Evolutionary conservation across 352 stramenopile genomes (phyloP).

Genomic region (Phytophthora boehmeriae): DNA sequence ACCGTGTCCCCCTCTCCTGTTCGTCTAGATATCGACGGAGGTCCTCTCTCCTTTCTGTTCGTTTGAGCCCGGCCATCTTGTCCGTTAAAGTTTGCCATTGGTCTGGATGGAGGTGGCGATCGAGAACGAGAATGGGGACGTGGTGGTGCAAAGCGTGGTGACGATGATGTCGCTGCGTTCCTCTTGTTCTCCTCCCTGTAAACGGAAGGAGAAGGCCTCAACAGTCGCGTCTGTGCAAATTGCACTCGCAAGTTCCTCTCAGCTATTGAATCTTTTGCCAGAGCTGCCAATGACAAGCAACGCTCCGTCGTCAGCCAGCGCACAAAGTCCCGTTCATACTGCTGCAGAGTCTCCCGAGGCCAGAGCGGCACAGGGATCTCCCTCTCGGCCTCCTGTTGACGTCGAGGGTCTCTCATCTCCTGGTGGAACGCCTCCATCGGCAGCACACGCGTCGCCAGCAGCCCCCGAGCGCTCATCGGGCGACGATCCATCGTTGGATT

Average conservation of each 20-base stretch:
- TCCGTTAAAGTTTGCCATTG: not conserved
- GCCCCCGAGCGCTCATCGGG: constrained; percentile 12
- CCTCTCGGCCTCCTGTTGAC: not conserved
- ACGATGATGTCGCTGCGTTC: not conserved
- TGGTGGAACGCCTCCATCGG: constrained; percentile 28
- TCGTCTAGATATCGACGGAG: not conserved
- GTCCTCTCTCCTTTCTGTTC: not conserved
- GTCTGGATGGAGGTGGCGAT: not conserved
- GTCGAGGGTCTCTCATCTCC: constrained; percentile 13
- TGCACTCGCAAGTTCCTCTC: constrained; percentile 25
- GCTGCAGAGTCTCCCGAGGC: constrained; percentile 30
- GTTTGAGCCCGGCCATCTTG: not conserved
- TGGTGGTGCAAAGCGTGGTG: not conserved
- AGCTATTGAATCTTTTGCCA: constrained; percentile 8
- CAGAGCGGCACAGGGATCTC: constrained; percentile 40
- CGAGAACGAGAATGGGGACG: constrained; percentile 19
- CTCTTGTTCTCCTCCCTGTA: not conserved
- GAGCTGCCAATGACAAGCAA: constrained; percentile 9
- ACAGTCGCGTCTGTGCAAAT: constrained; percentile 28
- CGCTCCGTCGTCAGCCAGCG: constrained; percentile 22
- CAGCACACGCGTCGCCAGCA: constrained; percentile 25
- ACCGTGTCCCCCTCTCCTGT: constrained; percentile 2
- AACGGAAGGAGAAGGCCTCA: not conserved
- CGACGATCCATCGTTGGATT: constrained; percentile 11
- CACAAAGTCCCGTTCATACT: constrained; percentile 36